Evolutionary conservation across 805 yeast species (phyloP), one percentile per base, ranked within the genome.

Genomic region (Saccharomycopsis guyanensis): DNA sequence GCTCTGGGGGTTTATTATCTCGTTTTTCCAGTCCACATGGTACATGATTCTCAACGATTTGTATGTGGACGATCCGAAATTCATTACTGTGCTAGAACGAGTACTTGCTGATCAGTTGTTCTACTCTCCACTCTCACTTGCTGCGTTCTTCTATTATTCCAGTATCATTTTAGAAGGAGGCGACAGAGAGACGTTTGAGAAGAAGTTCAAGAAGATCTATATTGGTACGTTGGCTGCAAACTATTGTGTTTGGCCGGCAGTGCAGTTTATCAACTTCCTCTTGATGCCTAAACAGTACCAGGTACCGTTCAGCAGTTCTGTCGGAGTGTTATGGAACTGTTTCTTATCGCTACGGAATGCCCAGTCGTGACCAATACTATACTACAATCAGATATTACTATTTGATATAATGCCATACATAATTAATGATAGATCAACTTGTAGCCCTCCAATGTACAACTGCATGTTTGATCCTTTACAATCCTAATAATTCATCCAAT

Each of bases 291-390:
- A 77, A 49, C 71, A 71, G 50, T 75, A 79, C 55, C 97, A 91
- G 63, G 95, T 91, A 3, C 96, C 97, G 0, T 91, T 93, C 61
- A 81, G 94, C 46, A 82, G 93, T 6, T 69, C 85, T 65, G 69
- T 93, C 4, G 91, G 95, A 24, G 94, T 91, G 16, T 66, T 91
- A 32, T 91, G 98, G 97, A 91, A 93, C 60, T 88, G 96, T 45
- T 89, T 84, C 66, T 66, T 91, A 42, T 87, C 95, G 0, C 78
- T 86, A 74, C 71, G 85, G 57, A 86, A 86, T 55, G 80, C 86
- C 4, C 51, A 31, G 3, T 64, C 71, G 1, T 59, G 58, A 40
- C 55, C 56, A 42, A 44, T 25, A 10, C 12, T 22, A n/a, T 3
- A 12, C 12, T 12, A 8, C 13, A 8, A 19, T 27, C n/a, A 38